Conservation (phyloP, 495 filamentous ascomycete genomes). For the Xylaria sp. region DNA sequence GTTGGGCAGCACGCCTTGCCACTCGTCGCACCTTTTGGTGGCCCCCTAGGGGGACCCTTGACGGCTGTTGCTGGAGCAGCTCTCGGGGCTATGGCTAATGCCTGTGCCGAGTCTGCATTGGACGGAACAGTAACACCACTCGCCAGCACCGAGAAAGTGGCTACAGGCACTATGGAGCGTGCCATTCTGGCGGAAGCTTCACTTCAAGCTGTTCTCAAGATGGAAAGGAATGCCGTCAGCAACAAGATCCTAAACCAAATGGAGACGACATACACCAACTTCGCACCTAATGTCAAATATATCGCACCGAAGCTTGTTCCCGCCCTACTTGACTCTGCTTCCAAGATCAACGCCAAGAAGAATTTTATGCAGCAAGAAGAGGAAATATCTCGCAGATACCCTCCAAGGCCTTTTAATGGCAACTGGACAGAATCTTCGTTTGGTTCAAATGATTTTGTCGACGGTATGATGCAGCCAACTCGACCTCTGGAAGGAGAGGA, state of each 20-base stretch:
- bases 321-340: constrained; percentile 32
- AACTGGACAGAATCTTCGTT: constrained; percentile 11
- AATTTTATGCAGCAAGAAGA: not conserved
- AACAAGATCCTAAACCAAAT: constrained; percentile 29
- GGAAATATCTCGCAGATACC: not conserved
- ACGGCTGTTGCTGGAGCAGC: constrained; percentile 31
- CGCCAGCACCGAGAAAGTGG: not conserved
- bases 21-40: constrained; percentile 30
- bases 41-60: constrained; percentile 38
- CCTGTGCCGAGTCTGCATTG: constrained; percentile 32
- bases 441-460: constrained; percentile 14
- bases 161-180: constrained; percentile 27
- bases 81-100: constrained; percentile 36
- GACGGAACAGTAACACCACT: not conserved
- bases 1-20: not conserved
- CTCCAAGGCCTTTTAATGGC: not conserved
- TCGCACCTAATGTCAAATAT: constrained; percentile 26
- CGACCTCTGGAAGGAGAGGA: constrained; percentile 20
- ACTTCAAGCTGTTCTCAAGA: constrained; percentile 32
- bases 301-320: constrained; percentile 28
- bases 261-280: constrained; percentile 18
- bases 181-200: constrained; percentile 37
- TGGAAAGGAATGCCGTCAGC: constrained; percentile 15
- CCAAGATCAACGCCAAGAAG: constrained; percentile 22
- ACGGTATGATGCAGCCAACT: constrained; percentile 6